Conservation (phyloP, 441 rosid species). For the Gossypium schwendimanii region DNA sequence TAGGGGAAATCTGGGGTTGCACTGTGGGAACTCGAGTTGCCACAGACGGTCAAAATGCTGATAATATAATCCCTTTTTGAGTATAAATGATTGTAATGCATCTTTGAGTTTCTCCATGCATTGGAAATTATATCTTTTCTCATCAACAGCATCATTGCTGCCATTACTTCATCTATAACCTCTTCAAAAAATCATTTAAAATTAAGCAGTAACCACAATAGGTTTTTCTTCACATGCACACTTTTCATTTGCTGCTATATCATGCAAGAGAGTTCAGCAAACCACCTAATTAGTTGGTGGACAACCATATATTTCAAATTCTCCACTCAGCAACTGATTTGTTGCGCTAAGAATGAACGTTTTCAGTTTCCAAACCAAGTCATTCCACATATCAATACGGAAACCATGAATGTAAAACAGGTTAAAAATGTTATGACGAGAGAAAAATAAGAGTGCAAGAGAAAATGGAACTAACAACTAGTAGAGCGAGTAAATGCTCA, state of each 20-base stretch:
- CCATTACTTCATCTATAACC: neutral
- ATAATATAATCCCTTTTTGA: neutral
- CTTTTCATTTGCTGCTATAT: neutral
- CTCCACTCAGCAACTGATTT: no score
- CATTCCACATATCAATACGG: no score
- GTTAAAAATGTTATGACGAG: no score
- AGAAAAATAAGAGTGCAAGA: neutral
- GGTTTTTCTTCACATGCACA: neutral
- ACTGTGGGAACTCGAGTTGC: constrained; percentile 5
- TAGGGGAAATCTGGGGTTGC: neutral
- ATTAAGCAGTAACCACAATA: neutral
- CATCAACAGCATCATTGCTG: neutral
- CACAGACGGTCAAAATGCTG: neutral
- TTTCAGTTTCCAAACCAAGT: no score
- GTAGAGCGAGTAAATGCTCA: neutral
- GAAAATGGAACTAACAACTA: neutral
- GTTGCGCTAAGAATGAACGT: no score
- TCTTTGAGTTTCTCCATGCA: neutral
- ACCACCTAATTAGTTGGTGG: neutral
- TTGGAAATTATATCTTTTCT: neutral
- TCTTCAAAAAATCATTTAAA: neutral
- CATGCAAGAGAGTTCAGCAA: neutral
- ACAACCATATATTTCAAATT: no score
- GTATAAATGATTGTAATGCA: neutral
- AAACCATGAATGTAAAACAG: no score